Evolutionary conservation across 805 yeast genomes (phyloP).

Genomic region (Monosporozyma solicola): DNA sequence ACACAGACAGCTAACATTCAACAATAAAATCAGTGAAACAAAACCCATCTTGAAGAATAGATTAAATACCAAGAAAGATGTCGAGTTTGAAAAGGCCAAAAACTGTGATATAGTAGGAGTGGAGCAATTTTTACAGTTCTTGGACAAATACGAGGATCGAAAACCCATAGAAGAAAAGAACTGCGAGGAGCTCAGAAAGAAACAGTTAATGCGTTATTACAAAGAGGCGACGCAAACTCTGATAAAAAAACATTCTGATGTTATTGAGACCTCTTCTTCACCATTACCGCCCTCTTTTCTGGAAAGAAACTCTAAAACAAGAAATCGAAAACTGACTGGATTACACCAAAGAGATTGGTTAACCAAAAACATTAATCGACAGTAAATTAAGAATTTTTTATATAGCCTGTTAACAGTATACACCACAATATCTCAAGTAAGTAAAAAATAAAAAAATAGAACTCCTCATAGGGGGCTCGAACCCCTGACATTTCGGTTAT

Average conservation of each 20-base stretch:
- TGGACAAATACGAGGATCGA: slow-evolving; percentile 31
- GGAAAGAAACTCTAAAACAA: background rate
- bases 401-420: background rate
- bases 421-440: background rate
- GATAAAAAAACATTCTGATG: background rate
- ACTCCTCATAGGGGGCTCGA: slow-evolving; percentile 46
- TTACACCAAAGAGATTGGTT: background rate
- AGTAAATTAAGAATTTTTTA: background rate
- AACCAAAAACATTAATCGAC: background rate
- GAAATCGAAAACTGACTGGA: background rate
- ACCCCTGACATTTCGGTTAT: slow-evolving; percentile 42
- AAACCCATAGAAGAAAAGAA: slow-evolving; percentile 29
- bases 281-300: background rate
- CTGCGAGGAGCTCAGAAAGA: slow-evolving; percentile 30
- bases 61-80: slow-evolving; percentile 28
- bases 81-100: slow-evolving; percentile 32
- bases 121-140: slow-evolving; percentile 29
- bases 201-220: slow-evolving; percentile 28
- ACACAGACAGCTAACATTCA: background rate
- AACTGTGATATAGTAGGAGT: slow-evolving; percentile 33
- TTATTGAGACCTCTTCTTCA: background rate
- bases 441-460: slow-evolving; percentile 9
- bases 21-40: slow-evolving; percentile 1
- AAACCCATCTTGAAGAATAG: slow-evolving; percentile 34
- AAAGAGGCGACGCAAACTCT: background rate